Evolutionary conservation across 2,329 filamentous ascomycete species (phyloP), one percentile per base, ranked within the genome.

Genomic region (Penicillium occitanis): DNA sequence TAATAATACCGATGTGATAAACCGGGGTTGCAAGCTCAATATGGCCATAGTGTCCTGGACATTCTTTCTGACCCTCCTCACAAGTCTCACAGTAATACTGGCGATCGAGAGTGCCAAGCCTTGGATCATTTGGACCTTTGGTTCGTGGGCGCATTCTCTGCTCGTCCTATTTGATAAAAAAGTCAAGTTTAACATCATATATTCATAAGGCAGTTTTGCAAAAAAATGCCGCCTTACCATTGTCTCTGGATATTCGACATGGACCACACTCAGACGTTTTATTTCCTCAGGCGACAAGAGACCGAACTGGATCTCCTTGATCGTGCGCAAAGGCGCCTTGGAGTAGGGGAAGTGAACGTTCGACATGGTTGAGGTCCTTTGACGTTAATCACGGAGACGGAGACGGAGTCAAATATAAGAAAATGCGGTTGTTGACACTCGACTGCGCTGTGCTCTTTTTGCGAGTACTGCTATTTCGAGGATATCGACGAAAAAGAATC

Each of bases 221-320:
- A 44, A 67, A 67, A 63, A 68, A 70, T 63, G 68, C 61, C 57
- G 75, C 81, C 65, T 68, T 74, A 85, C 85, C 95, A 99, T 97
- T 33, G 95, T 98, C 84, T 99, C 95, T n/a, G 95, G 93, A 77
- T 97, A 98, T 79, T 95, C 87, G 78, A 99, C 94, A 79, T 97
- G 92, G 73, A 90, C 91, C 70, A 98, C 94, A 81, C 93, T 97
- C 92, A 98, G 96, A 75, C 91, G 93, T 85, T 99, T 98, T 81
- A 98, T 97, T 84, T 99, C 96, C 79, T 99, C 95, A 30, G 95
- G 95, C 42, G 95, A 96, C 80, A 99, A 88, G 77, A 99, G 87
- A 77, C 95, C 95, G 78, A 99, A 99, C 85, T 99, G 96, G 74
- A 99, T 97, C 86, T 99, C 96, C 86, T 97, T 90, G 75, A 99